phyloP scores from a whole-genome alignment of 176 grass and related monocot genomes.

The Carex myosuroides region DNA sequence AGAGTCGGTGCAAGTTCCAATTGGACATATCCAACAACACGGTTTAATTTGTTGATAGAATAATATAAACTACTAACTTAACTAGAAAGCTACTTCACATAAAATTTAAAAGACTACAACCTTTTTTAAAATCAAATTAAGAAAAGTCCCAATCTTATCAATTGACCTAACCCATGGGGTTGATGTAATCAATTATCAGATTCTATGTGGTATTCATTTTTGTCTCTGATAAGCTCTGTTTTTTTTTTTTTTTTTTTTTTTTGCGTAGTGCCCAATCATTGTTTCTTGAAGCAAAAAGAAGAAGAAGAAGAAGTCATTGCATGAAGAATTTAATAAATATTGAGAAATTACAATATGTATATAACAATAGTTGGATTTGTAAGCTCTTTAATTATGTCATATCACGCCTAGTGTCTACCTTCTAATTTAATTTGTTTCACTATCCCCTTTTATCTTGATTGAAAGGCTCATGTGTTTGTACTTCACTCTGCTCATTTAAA shows the following conservation, averaged over 20 bases:
- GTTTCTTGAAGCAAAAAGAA: background rate
- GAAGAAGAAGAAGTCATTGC: background rate
- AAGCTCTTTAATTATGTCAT: background rate
- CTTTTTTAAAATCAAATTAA: background rate
- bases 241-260: background rate
- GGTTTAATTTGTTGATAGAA: background rate
- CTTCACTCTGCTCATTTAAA: too few species aligned
- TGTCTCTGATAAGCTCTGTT: background rate
- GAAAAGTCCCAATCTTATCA: background rate
- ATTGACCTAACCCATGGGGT: background rate
- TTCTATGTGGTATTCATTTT: background rate
- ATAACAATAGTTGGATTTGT: background rate
- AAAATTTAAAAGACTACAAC: background rate
- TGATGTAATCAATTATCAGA: background rate
- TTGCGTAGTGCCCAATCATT: background rate
- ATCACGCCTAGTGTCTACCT: background rate
- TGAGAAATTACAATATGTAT: background rate
- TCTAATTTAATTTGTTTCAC: background rate
- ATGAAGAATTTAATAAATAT: background rate
- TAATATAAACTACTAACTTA: background rate
- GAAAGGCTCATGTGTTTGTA: background rate
- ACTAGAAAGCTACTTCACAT: background rate
- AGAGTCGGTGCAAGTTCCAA: background rate
- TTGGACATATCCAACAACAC: background rate
- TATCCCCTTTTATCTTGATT: background rate